Conservation (phyloP, 306 rosid species). For the Leucaena leucocephala region DNA sequence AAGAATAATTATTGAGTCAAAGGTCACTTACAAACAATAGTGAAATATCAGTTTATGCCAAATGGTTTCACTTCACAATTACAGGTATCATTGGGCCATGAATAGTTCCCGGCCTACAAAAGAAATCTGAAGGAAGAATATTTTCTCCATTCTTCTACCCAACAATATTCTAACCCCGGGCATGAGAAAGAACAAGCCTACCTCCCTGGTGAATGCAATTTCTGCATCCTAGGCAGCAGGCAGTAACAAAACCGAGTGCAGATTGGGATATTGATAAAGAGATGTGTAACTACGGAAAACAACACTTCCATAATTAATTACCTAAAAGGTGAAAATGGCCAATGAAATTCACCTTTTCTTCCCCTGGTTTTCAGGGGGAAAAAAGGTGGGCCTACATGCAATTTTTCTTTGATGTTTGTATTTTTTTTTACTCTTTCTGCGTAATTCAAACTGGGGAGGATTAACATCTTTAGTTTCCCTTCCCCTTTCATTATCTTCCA, state of each 20-base stretch:
- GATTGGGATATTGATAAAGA: background rate
- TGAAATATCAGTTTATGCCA: constrained; percentile 30
- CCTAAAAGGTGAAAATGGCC: background rate
- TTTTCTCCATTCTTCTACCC: background rate
- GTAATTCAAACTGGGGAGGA: background rate
- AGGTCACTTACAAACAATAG: constrained; percentile 10
- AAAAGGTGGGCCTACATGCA: background rate
- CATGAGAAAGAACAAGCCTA: background rate
- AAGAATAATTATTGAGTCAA: constrained; percentile 43
- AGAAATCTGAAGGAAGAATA: background rate
- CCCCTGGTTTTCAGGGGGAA: too few relatives aligned
- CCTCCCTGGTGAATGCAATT: background rate
- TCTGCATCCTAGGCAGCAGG: constrained; percentile 22
- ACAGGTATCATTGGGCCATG: constrained; percentile 8
- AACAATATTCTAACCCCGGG: background rate
- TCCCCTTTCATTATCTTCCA: background rate
- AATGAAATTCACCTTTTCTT: too few relatives aligned
- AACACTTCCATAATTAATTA: background rate
- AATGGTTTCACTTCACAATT: constrained; percentile 18
- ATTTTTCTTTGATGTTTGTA: background rate
- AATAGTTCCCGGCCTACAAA: constrained; percentile 27
- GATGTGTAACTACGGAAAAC: background rate
- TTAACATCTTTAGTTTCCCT: constrained; percentile 6
- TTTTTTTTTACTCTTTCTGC: background rate
- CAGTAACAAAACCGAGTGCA: background rate